A percentile compares a stretch with the other conserved stretches of the same genome.
phyloP scores from a whole-genome alignment of 1,284 basidiomycete genomes.

The Naganishia liquefaciens region DNA sequence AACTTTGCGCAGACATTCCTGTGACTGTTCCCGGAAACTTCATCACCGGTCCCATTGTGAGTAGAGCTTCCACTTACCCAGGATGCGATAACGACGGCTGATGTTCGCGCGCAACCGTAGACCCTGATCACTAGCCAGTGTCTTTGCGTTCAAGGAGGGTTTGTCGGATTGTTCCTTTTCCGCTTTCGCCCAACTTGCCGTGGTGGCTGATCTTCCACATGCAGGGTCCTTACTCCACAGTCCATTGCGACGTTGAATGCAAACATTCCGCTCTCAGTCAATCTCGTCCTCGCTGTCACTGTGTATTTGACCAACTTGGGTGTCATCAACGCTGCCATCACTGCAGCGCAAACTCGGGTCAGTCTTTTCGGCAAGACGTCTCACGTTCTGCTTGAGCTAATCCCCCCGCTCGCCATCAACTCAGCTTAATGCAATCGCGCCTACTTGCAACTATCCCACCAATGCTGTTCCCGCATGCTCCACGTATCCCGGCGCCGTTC shows the following conservation, averaged over 20 bases:
- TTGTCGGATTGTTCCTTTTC: not conserved
- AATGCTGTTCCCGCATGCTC: not conserved
- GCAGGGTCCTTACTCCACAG: constrained; percentile 3
- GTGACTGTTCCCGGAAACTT: constrained; percentile 10
- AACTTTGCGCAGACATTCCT: constrained; percentile 1
- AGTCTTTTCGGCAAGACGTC: not conserved
- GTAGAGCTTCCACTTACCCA: not conserved
- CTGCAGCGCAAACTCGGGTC: not conserved
- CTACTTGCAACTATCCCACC: constrained; percentile 12
- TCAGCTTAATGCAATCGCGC: constrained; percentile 10
- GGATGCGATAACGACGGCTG: not conserved
- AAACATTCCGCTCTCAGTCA: not conserved
- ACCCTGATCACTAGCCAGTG: constrained; percentile 8
- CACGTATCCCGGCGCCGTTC: not conserved
- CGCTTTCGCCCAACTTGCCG: too few species aligned
- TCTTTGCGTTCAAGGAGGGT: constrained; percentile 20
- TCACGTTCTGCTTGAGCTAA: not conserved
- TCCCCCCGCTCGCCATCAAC: not conserved
- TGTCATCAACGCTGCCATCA: constrained; percentile 2
- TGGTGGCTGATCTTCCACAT: too few species aligned
- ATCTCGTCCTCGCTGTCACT: not conserved
- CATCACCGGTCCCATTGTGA: constrained; percentile 1
- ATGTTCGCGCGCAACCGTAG: not conserved
- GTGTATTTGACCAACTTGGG: constrained; percentile 1
- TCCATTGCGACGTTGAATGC: constrained; percentile 4